Conservation (phyloP, 2,329 filamentous ascomycete species). For the Hirsutella thompsonii region DNA sequence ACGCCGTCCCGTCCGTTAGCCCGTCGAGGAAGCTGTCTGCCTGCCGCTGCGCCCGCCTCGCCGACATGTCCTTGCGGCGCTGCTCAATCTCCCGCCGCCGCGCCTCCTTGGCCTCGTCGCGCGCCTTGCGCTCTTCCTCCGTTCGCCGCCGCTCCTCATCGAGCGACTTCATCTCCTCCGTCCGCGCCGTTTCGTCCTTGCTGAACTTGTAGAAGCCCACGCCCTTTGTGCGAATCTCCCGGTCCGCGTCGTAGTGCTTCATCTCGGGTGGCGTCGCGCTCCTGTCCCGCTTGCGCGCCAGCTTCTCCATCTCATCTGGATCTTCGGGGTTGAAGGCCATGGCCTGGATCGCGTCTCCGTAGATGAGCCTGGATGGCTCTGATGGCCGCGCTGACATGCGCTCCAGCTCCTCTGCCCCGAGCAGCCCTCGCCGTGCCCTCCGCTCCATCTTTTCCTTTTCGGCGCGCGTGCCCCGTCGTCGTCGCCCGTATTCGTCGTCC, state of each 20-base stretch:
- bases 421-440: conserved; percentile 31
- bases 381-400: conserved; percentile 54
- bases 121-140: conserved; percentile 44
- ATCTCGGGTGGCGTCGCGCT: conserved; percentile 68
- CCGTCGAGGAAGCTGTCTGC: conserved; percentile 62
- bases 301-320: conserved; percentile 58
- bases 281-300: conserved; percentile 67
- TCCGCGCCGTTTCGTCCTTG: conserved; percentile 53
- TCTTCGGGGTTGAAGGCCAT: conserved; percentile 71
- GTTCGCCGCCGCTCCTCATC: conserved; percentile 55
- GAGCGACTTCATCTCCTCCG: conserved; percentile 62
- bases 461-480: conserved; percentile 56
- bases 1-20: conserved; percentile 16
- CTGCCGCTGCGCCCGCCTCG: conserved; percentile 48
- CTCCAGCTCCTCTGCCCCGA: conserved; percentile 49
- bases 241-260: conserved; percentile 73
- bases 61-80: conserved; percentile 48
- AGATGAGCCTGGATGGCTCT: conserved; percentile 61
- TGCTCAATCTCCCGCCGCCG: conserved; percentile 52
- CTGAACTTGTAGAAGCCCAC: conserved; percentile 89
- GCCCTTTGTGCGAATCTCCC: conserved; percentile 77
- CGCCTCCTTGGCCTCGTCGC: conserved; percentile 43
- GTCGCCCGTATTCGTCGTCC: conserved; percentile 85
- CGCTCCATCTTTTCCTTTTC: conserved; percentile 54
- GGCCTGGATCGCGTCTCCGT: conserved; percentile 74